Evolutionary conservation across 352 stramenopile species (phyloP), one percentile per base, ranked within the genome.

Genomic region (Globisporangium paroecandrum): DNA sequence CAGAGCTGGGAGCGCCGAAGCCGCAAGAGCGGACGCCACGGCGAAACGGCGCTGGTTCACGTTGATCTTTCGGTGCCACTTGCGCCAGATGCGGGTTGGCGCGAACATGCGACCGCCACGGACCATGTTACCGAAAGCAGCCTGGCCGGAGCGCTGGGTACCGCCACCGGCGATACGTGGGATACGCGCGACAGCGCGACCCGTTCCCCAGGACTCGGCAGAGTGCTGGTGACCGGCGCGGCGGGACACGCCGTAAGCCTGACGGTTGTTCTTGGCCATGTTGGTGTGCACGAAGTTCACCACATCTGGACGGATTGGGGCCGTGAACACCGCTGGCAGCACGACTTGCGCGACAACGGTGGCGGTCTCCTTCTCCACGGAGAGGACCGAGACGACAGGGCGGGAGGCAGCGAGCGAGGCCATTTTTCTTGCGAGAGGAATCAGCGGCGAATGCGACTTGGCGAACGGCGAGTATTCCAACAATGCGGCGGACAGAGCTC

Each of bases 211-310:
- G 29, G 97, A 99, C 73, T 97, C 89, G 58, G 98, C 98, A 58
- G 97, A 98, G 83, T 98, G 95, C 79, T 98, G 85, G 86, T 99
- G 97, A 77, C 97, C 97, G 51, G 98, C 97, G 49, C 89, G 82
- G 66, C 97, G 95, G 71, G 88, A 98, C 54, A 99, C 97, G 76
- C 91, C 95, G 87, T 99, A 99, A 25, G 98, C 93, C 87, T 99
- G 98, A 79, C 98, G 95, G 73, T 98, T 87, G 90, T 99, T 99
- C 94, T 99, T 99, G 84, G 95, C 96, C 88, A 99, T 99, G 90
- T 99, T 98, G 51, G 94, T 99, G 92, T 99, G 97, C 55, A 99
- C 98, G 76, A 99, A 99, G 75, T 98, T 97, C 72, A 99, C 97
- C 61, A 99, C 90, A 85, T 99, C 98, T 62, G 97, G 94, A 77